Conservation (phyloP, 257 asterid species). For the Vinca minor region DNA sequence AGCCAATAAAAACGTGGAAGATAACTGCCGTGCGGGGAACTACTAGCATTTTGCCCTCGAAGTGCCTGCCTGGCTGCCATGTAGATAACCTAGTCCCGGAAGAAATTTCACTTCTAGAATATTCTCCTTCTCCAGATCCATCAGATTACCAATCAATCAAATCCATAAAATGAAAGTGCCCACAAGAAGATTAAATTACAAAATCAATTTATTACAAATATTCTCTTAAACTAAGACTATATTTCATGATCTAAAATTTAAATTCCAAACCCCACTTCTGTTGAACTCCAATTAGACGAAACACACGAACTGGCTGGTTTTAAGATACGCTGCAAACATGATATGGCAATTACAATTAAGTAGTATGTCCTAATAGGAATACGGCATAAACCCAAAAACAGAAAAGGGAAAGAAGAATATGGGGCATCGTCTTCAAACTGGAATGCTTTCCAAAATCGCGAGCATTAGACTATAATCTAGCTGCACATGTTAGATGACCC, state of each 20-base stretch:
- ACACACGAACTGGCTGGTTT: not conserved
- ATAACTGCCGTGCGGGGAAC: not conserved
- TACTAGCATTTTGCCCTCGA: not conserved
- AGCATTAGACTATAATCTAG: not conserved
- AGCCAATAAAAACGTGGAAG: not conserved
- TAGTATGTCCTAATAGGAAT: too few species aligned
- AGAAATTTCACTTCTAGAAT: constrained; percentile 9
- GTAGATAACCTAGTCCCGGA: not conserved
- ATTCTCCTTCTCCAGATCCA: too few species aligned
- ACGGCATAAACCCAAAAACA: not conserved
- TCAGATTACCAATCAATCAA: not conserved
- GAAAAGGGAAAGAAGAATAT: not conserved
- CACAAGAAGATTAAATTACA: too few species aligned
- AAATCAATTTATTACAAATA: too few species aligned
- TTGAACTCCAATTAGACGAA: not conserved
- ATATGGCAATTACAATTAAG: too few species aligned
- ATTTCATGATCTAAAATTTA: not conserved
- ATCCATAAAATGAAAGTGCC: too few species aligned
- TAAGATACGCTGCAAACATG: not conserved
- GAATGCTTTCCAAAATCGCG: not conserved
- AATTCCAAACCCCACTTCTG: not conserved
- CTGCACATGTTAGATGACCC: not conserved
- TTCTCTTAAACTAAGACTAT: too few species aligned
- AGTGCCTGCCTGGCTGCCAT: too few species aligned
- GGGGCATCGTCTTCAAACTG: not conserved